Conservation (phyloP, 306 rosid genomes). For the Lupinus albus region DNA sequence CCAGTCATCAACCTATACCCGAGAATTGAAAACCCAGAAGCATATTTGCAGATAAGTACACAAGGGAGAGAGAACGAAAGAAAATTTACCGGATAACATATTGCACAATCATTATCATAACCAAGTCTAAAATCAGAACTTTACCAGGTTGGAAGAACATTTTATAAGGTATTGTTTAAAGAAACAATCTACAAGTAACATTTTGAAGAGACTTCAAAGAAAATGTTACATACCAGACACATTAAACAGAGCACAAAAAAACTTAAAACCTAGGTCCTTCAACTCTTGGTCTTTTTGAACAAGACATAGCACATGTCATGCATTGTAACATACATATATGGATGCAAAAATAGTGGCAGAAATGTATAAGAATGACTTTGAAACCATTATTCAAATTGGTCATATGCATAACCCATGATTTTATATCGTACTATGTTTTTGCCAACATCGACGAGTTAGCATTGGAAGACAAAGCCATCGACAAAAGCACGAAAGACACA, state of each 20-base stretch:
- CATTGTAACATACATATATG: neutral
- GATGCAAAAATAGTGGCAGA: neutral
- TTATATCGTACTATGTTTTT: neutral
- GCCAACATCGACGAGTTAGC: neutral
- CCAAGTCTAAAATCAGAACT: neutral
- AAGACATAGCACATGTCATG: neutral
- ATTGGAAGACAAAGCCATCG: neutral
- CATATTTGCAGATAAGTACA: neutral
- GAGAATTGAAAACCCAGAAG: neutral
- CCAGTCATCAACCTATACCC: constrained; percentile 81
- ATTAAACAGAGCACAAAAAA: neutral
- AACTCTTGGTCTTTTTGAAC: neutral
- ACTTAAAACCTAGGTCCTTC: neutral
- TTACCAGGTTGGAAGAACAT: constrained; percentile 17
- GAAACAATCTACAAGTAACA: neutral
- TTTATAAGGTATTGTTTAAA: neutral
- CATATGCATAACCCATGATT: constrained; percentile 6
- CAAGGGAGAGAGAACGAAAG: neutral
- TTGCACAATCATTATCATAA: neutral
- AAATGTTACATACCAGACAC: neutral
- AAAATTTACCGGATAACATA: neutral
- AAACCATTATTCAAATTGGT: neutral
- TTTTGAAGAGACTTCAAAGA: constrained; percentile 13
- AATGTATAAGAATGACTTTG: neutral
- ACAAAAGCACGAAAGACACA: constrained; percentile 15